A percentile compares a stretch with the other conserved stretches of the same genome.
Evolutionary conservation across 2,329 filamentous ascomycete species (phyloP).

Genomic region (Beauveria asiatica): DNA sequence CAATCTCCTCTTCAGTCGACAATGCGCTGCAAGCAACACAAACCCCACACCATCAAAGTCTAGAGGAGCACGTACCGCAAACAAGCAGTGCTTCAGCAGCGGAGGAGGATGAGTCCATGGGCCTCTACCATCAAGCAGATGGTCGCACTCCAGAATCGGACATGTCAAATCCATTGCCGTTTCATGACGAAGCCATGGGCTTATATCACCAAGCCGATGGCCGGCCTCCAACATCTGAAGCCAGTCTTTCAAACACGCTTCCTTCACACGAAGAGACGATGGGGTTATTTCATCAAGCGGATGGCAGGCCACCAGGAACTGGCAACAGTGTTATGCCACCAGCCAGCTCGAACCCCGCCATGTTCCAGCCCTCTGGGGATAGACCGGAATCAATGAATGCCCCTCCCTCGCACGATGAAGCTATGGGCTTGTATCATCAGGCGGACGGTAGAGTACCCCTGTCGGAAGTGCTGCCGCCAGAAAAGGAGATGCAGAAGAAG

Average conservation of each 20-base stretch:
- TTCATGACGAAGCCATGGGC: conserved; percentile 22
- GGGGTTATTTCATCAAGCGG: conserved; percentile 24
- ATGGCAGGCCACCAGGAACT: conserved; percentile 15
- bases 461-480: conserved; percentile 14
- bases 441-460: conserved; percentile 19
- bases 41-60: neutral
- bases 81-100: conserved; percentile 8
- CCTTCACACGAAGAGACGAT: conserved; percentile 21
- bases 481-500: conserved; percentile 16
- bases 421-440: conserved; percentile 24
- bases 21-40: neutral
- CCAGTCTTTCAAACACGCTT: neutral
- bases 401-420: conserved; percentile 21
- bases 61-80: neutral
- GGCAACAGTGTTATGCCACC: neutral
- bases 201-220: conserved; percentile 26
- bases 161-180: conserved; percentile 8
- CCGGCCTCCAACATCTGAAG: conserved; percentile 2
- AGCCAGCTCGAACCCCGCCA: neutral
- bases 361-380: neutral
- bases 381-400: neutral
- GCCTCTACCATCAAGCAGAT: conserved; percentile 24
- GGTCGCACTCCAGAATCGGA: conserved; percentile 12
- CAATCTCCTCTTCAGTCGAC: neutral
- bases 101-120: conserved; percentile 20